Evolutionary conservation across 495 filamentous ascomycete genomes (phyloP), one percentile per base, ranked within the genome.

Genomic region (Collariella sp.): DNA sequence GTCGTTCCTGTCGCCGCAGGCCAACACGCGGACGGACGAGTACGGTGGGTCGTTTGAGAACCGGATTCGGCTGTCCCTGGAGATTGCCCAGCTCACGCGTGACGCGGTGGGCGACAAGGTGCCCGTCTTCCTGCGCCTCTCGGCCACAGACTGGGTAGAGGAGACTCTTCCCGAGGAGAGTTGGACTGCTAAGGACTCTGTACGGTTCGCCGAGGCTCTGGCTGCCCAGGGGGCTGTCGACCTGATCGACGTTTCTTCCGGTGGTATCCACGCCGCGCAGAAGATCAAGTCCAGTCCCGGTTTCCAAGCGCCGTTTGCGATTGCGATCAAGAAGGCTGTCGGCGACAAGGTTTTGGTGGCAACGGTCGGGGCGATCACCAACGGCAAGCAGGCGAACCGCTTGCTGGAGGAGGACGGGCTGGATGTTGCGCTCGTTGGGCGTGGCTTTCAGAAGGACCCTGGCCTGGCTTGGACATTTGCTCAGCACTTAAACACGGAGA

Each of bases 401-500:
- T 39, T 72, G 22, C 59, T 86, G 18, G 73, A 79, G 55, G 55
- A 54, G 16, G 53, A 47, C n/a, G 53, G 23, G 10, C 56, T 87
- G 15, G 85, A 88, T 62, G 63, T 83, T 16, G 76, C 77, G 2
- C 66, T 82, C 12, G 77, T 76, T 11, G 86, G 83, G 0, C 67
- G 86, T 5, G 71, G 71, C 50, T 89, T 88, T 67, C 83, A 83
- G 64, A 85, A 83, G 70, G 81, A 88, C 60, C 83, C 84, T 0
- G 78, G 78, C 0, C 62, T 87, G 23, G 82, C 85, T 46, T 86
- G 83, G 78, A 58, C 70, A 0, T 87, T 50, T 40, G 47, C 41
- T 12, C 41, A 44, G 46, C 46, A 52, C 26, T 29, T 52, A 13
- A 40, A 52, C 40, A 42, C 39, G 13, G 50, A 52, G 29, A 52